Evolutionary conservation across 2,329 filamentous ascomycete genomes (phyloP).

Genomic region (Blastomyces gilchristii): DNA sequence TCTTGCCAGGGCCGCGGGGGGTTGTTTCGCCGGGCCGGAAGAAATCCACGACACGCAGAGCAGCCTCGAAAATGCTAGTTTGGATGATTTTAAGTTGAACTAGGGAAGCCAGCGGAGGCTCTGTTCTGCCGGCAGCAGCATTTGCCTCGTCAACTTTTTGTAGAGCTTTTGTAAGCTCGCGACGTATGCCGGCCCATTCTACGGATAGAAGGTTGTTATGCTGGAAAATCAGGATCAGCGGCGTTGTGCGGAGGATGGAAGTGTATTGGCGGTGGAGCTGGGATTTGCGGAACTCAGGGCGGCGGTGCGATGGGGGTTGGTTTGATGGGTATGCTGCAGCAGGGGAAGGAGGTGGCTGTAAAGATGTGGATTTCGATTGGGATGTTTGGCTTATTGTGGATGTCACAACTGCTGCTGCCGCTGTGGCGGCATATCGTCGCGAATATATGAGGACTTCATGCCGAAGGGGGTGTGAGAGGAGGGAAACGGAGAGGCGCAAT

Average conservation of each 20-base stretch:
- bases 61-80: conserved; percentile 78
- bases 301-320: conserved; percentile 80
- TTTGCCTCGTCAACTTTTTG: conserved; percentile 57
- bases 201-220: conserved; percentile 65
- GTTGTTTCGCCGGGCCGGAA: conserved; percentile 46
- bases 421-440: conserved; percentile 8
- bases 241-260: conserved; percentile 73
- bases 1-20: conserved; percentile 9
- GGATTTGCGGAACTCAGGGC: conserved; percentile 76
- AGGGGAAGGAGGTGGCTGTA: conserved; percentile 29
- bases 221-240: conserved; percentile 77
- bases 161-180: conserved; percentile 55
- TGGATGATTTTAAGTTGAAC: conserved; percentile 76
- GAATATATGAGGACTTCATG: conserved; percentile 21
- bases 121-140: conserved; percentile 42
- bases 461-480: conserved; percentile 27
- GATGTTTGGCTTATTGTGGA: conserved; percentile 44
- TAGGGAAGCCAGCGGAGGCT: conserved; percentile 42
- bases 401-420: conserved; percentile 27
- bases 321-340: conserved; percentile 56
- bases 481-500: conserved; percentile 33
- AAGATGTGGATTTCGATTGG: conserved; percentile 7
- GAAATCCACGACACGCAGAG: conserved; percentile 77
- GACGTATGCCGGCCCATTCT: conserved; percentile 63
- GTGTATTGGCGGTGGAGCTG: conserved; percentile 82